Percentiles rank a stretch among this genome's conserved stretches.
Evolutionary conservation across 2,329 filamentous ascomycete species (phyloP).

Genomic region (Diaporthe vaccinii): DNA sequence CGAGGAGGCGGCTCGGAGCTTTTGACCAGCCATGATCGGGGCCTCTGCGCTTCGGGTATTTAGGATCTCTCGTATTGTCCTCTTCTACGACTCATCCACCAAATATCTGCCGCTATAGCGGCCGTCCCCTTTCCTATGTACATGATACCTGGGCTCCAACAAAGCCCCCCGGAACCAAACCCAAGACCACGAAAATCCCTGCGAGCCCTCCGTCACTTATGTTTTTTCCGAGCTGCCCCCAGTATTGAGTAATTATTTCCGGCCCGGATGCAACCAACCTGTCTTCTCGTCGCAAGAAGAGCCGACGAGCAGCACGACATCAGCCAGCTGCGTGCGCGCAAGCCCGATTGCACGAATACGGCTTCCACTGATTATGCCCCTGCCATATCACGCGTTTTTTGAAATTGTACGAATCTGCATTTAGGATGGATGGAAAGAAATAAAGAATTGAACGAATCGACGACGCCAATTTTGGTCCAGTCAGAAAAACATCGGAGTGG

Average conservation of each 20-base stretch:
- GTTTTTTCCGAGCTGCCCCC: constrained; percentile 29
- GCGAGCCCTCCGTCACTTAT: not conserved
- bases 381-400: constrained; percentile 29
- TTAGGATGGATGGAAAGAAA: constrained; percentile 27
- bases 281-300: not conserved
- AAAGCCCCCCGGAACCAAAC: constrained; percentile 34
- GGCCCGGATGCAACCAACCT: constrained; percentile 8
- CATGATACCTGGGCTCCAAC: constrained; percentile 40
- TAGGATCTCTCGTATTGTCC: not conserved
- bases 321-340: not conserved
- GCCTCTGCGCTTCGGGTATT: not conserved
- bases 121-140: constrained; percentile 35
- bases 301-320: constrained; percentile 11
- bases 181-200: constrained; percentile 2
- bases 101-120: not conserved
- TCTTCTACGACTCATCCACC: constrained; percentile 17
- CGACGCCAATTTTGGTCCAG: not conserved
- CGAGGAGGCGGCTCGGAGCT: constrained; percentile 79
- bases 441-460: not conserved
- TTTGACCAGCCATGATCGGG: constrained; percentile 73
- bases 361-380: constrained; percentile 10
- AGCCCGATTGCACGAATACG: constrained; percentile 7
- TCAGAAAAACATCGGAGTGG: not conserved
- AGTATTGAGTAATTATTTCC: constrained; percentile 22
- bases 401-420: constrained; percentile 18